Conservation (phyloP, 192 early-diverging fungal genomes). For the Podila clonocystis region DNA sequence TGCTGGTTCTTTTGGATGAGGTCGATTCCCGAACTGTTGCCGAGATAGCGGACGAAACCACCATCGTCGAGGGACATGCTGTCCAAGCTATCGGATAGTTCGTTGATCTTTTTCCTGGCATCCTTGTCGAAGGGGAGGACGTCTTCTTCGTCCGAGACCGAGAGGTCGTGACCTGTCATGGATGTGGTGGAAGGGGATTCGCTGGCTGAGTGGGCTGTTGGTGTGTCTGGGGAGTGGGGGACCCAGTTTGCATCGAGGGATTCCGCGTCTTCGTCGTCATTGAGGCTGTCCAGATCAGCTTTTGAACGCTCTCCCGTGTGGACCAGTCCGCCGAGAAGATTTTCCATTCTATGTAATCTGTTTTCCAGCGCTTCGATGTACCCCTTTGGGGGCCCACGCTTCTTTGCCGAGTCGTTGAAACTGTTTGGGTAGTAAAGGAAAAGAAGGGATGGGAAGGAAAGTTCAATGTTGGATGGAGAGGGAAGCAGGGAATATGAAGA, state of each 20-base stretch:
- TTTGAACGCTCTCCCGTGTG: slow-evolving; percentile 57
- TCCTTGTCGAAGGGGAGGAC: slow-evolving; percentile 14
- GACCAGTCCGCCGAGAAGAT: slow-evolving; percentile 66
- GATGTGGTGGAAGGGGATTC: slow-evolving; percentile 7
- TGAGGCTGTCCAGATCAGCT: slow-evolving; percentile 30
- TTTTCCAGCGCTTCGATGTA: slow-evolving; percentile 88
- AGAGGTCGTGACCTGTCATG: neutral
- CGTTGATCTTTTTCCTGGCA: slow-evolving; percentile 50
- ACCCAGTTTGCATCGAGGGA: slow-evolving; percentile 36
- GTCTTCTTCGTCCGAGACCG: slow-evolving; percentile 14
- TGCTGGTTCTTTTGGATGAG: slow-evolving; percentile 71
- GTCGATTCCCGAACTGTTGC: slow-evolving; percentile 79
- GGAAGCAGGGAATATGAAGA: neutral
- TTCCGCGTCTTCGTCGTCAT: slow-evolving; percentile 39
- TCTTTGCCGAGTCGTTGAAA: slow-evolving; percentile 25
- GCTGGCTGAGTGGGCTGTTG: neutral
- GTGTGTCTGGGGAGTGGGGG: slow-evolving; percentile 25
- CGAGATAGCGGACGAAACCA: slow-evolving; percentile 75
- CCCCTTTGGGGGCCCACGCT: slow-evolving; percentile 87
- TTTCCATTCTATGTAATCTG: slow-evolving; percentile 77
- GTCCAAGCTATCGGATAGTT: slow-evolving; percentile 65
- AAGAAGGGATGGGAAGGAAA: neutral
- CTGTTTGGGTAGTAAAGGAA: neutral
- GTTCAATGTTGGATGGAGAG: neutral
- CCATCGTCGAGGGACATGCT: slow-evolving; percentile 75